Conservation (phyloP, 495 filamentous ascomycete genomes). For the Xylaria palmicola region DNA sequence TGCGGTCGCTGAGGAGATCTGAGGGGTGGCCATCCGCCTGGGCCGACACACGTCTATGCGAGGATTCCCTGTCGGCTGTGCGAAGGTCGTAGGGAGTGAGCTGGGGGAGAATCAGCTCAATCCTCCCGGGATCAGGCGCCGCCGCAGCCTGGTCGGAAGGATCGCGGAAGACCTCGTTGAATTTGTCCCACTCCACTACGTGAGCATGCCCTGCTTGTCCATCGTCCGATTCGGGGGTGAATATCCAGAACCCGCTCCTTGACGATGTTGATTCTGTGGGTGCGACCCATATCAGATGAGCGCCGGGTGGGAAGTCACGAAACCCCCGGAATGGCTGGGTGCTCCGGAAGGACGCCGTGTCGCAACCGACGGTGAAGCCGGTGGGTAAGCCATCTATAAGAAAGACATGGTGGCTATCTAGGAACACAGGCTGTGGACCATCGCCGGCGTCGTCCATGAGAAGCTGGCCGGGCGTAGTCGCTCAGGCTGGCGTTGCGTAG, state of each 20-base stretch:
- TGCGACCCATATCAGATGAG: constrained; percentile 60
- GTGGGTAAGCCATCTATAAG: constrained; percentile 40
- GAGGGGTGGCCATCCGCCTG: constrained; percentile 10
- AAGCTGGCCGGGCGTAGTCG: neutral
- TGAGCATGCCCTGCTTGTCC: constrained; percentile 38
- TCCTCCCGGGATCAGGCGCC: constrained; percentile 29
- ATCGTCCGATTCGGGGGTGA: constrained; percentile 29
- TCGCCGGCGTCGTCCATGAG: constrained; percentile 20
- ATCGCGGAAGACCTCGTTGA: constrained; percentile 46
- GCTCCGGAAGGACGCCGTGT: constrained; percentile 41
- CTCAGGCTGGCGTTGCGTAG: too few relatives aligned
- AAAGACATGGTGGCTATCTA: constrained; percentile 43
- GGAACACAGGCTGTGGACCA: constrained; percentile 8
- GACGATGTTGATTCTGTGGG: constrained; percentile 44
- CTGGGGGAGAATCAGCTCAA: constrained; percentile 36
- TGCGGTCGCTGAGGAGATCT: constrained; percentile 18
- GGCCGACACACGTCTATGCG: constrained; percentile 7
- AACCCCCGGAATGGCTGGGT: constrained; percentile 52
- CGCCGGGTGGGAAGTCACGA: constrained; percentile 56
- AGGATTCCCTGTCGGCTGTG: constrained; percentile 14
- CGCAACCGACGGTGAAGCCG: constrained; percentile 46
- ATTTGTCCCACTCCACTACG: constrained; percentile 61
- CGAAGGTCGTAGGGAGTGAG: constrained; percentile 40
- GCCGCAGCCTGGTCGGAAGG: constrained; percentile 34
- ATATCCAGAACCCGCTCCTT: constrained; percentile 62